Percentiles rank a stretch among this genome's conserved stretches.
These are phyloP conservation scores for Ilex asprella DNA, from an alignment of 257 asterid species.

Conservation along the genomic window DNA sequence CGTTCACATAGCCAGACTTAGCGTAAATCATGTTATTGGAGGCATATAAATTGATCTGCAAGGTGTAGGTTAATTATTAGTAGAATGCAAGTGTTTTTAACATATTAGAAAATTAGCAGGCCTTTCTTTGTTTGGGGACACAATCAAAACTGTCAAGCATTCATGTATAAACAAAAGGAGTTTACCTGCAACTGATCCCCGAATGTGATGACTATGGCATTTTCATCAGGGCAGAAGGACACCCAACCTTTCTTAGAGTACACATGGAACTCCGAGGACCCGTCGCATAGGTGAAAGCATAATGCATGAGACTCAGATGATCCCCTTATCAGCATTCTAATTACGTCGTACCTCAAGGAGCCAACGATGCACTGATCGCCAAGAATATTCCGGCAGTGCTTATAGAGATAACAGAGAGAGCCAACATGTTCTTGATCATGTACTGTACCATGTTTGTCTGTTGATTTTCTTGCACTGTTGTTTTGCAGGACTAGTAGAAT, in stretches of 20 bases:
- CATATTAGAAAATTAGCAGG: no score
- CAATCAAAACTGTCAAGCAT: not conserved
- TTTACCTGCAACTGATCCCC: constrained; percentile 78
- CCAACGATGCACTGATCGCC: constrained; percentile 23
- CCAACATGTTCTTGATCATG: constrained; percentile 26
- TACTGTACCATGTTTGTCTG: constrained; percentile 5
- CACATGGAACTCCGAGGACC: constrained; percentile 64
- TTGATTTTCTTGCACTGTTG: constrained; percentile 10
- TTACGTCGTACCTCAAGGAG: constrained; percentile 61
- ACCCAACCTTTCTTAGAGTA: constrained; percentile 89
- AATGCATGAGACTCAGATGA: constrained; percentile 68
- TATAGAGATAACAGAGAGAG: constrained; percentile 47
- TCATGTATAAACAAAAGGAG: not conserved
- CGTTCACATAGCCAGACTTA: no score
- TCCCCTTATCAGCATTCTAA: constrained; percentile 71
- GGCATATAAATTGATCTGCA: no score
- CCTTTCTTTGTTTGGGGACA: no score
- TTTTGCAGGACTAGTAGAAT: constrained; percentile 36
- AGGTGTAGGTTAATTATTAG: not conserved
- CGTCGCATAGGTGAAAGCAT: constrained; percentile 60
- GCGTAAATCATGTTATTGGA: no score
- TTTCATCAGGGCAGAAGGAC: constrained; percentile 46
- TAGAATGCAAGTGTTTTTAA: no score
- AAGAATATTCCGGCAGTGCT: constrained; percentile 27
- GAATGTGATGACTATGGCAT: constrained; percentile 46